phyloP scores from a whole-genome alignment of 257 asterid genomes.

The Echites panduratus region DNA sequence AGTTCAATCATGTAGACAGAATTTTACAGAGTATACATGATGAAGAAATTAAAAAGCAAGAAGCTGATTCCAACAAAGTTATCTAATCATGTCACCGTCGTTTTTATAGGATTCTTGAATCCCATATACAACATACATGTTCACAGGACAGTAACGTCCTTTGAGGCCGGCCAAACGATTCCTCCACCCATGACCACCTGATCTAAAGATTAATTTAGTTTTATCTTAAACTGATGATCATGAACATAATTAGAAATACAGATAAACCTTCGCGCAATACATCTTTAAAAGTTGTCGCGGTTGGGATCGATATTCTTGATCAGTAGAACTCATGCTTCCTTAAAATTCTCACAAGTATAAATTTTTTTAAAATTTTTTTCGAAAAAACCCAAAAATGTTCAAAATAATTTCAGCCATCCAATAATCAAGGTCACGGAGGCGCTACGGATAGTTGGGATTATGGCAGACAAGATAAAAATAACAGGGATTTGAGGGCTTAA shows the following conservation, averaged over 20 bases:
- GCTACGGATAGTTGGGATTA: not conserved
- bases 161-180: no score
- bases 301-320: no score
- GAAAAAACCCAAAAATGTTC: no score
- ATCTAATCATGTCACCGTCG: not conserved
- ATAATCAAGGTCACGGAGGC: not conserved
- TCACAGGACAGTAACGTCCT: no score
- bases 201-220: no score
- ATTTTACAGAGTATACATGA: not conserved
- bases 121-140: no score
- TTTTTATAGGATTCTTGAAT: not conserved
- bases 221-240: not conserved
- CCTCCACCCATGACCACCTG: no score
- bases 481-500: constrained; percentile 4
- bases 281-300: not conserved
- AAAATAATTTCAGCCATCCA: not conserved
- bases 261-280: not conserved
- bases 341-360: not conserved
- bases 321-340: not conserved
- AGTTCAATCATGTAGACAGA: not conserved
- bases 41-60: not conserved
- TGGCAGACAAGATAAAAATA: constrained; percentile 11
- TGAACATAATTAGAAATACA: no score
- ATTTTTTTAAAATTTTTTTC: no score
- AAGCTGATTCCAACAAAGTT: not conserved